Evolutionary conservation across 768 basidiomycete genomes (phyloP).

Genomic region (Russula sp.): DNA sequence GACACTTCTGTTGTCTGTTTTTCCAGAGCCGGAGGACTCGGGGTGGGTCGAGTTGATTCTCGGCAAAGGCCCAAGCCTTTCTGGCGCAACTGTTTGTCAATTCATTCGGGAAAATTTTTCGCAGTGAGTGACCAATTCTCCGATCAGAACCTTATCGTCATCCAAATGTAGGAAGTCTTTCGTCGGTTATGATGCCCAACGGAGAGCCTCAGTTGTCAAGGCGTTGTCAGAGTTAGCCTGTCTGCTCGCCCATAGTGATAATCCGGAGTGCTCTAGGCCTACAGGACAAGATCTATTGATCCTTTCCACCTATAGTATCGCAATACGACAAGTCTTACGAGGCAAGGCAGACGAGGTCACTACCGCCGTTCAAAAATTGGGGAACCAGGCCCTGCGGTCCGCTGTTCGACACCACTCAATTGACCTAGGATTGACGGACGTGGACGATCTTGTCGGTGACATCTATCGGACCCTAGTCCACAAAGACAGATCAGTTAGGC

Average conservation of each 20-base stretch:
- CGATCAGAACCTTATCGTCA: background rate
- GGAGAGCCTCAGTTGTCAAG: slow-evolving; percentile 3
- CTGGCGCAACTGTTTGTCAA: background rate
- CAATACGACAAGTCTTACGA: slow-evolving; percentile 40
- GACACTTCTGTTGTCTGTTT: slow-evolving; percentile 7
- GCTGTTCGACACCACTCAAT: slow-evolving; percentile 41
- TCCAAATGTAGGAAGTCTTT: slow-evolving; percentile 10
- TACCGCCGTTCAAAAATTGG: slow-evolving; percentile 39
- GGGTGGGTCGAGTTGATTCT: background rate
- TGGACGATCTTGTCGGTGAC: slow-evolving; percentile 8
- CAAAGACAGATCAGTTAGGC: slow-evolving; percentile 21
- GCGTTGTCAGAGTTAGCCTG: slow-evolving; percentile 17
- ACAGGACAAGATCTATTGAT: slow-evolving; percentile 19
- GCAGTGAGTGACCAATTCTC: slow-evolving; percentile 5
- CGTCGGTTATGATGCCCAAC: slow-evolving; percentile 5
- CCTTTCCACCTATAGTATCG: slow-evolving; percentile 33
- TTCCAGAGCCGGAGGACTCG: slow-evolving; percentile 10
- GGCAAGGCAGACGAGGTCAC: slow-evolving; percentile 45
- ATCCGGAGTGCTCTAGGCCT: slow-evolving; percentile 16
- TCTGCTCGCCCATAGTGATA: slow-evolving; percentile 11
- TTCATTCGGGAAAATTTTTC: slow-evolving; percentile 6
- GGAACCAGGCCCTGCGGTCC: slow-evolving; percentile 37
- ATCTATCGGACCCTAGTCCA: slow-evolving; percentile 7
- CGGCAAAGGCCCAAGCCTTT: background rate
- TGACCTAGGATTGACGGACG: slow-evolving; percentile 22